Conservation (phyloP, 768 basidiomycete species). For the Mycena latifolia region DNA sequence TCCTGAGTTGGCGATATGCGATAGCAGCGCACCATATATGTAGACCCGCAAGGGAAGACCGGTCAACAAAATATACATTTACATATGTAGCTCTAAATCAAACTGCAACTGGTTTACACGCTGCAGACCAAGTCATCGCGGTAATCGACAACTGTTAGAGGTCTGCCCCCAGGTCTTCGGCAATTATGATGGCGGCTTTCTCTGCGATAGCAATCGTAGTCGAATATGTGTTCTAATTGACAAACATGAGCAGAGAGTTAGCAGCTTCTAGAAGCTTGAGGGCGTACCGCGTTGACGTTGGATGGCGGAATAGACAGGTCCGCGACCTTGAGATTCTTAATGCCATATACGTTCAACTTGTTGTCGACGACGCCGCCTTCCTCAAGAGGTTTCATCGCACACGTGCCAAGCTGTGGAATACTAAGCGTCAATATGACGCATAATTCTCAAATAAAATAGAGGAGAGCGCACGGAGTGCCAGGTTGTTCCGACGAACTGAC, state of each 20-base stretch:
- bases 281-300: not conserved
- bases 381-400: slow-evolving; percentile 75
- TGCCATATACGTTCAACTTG: slow-evolving; percentile 72
- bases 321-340: slow-evolving; percentile 69
- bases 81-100: no score
- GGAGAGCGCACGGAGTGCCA: slow-evolving; percentile 53
- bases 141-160: no score
- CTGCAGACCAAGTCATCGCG: no score
- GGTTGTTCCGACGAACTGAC: no score
- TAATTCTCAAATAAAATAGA: not conserved
- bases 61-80: no score
- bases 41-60: no score
- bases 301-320: slow-evolving; percentile 45
- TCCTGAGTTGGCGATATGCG: no score
- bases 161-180: slow-evolving; percentile 2
- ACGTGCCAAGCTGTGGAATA: slow-evolving; percentile 71
- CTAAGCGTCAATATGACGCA: not conserved
- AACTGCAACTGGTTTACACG: no score
- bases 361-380: slow-evolving; percentile 72
- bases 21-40: no score
- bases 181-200: slow-evolving; percentile 3
- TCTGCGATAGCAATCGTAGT: not conserved
- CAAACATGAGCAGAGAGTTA: slow-evolving; percentile 42
- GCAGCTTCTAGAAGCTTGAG: not conserved
- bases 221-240: slow-evolving; percentile 51